Base-by-base conservation (phyloP, 495 filamentous ascomycete species). In the Aspergillus haitiensis region DNA sequence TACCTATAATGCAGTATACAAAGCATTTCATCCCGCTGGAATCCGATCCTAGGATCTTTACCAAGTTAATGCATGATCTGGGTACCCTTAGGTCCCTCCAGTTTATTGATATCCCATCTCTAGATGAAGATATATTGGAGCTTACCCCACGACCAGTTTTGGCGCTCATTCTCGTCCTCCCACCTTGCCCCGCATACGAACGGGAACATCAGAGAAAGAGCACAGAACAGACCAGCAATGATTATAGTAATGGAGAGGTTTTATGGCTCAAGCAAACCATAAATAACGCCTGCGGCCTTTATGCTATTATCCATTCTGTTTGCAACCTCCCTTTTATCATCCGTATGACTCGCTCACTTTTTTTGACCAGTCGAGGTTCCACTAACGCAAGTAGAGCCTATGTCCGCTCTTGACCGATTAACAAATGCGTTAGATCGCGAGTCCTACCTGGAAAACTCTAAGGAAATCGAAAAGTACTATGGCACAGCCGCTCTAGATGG, bases 11-110 rank as follows among this genome's bases (percentile, higher is more conserved):
- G 37, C 12, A 33, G 11, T 51, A 59, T n/a, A 40, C 3, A 21
- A 44, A 59, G 39, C 56, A 52, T 31, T 52, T 59, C 47, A 39
- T 59, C 11, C 55, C 55, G 7, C 44, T 57, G 3, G 55, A 49
- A 49, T 57, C 55, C 3, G 55, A 57, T 21, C 55, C 55, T 16
- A 1, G 2, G 27, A 57, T 48, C 9, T 49, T 57, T 31, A 57
- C 42, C 6, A 3, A 44, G 27, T 36, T 57, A 36, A 32, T 46
- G 55, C 55, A 57, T 16, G 31, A 57, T 11, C 44, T 49, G 40
- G 55, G 55, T 16, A 44, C 49, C 4, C 27, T 0, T 8, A 10
- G 36, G 6, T 16, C 21, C 44, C n/a, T 49, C 18, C 10, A 57
- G 1, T 57, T 49, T 27, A 48, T 57, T n/a, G 42, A 57, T 21